Conservation (phyloP, 345 rosid genomes). For the Corchorus olitorius region DNA sequence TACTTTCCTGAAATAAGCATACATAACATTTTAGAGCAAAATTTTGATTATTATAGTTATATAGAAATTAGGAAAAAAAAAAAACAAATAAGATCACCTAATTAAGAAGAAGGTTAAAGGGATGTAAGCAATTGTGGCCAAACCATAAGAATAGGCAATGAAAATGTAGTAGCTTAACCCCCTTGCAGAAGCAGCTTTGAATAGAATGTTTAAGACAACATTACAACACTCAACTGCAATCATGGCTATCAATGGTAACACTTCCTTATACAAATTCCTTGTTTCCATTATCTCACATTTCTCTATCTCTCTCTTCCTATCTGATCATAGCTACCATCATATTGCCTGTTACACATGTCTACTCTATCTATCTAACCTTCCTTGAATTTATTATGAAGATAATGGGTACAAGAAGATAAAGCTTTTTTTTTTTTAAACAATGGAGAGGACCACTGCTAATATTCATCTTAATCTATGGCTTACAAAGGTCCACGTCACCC, state of each 20-base stretch:
- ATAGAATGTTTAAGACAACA: slow-evolving; percentile 34
- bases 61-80: neutral
- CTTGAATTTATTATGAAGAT: too few relatives aligned
- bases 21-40: neutral
- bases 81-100: neutral
- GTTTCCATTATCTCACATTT: neutral
- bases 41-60: too few relatives aligned
- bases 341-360: too few relatives aligned
- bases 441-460: too few relatives aligned
- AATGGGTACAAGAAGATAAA: too few relatives aligned
- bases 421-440: too few relatives aligned
- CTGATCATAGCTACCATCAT: too few relatives aligned
- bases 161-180: slow-evolving; percentile 40
- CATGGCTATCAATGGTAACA: slow-evolving; percentile 34
- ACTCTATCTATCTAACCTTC: too few relatives aligned
- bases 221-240: slow-evolving; percentile 23
- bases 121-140: slow-evolving; percentile 29
- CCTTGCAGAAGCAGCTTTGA: slow-evolving; percentile 36
- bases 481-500: too few relatives aligned
- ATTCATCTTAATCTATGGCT: too few relatives aligned
- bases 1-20: slow-evolving; percentile 19
- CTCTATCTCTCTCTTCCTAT: too few relatives aligned
- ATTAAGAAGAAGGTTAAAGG: slow-evolving; percentile 24
- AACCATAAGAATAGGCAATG: slow-evolving; percentile 25
- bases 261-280: slow-evolving; percentile 23